Evolutionary conservation across 768 basidiomycete species (phyloP), one percentile per base, ranked within the genome.

Genomic region (Astraeus odoratus): DNA sequence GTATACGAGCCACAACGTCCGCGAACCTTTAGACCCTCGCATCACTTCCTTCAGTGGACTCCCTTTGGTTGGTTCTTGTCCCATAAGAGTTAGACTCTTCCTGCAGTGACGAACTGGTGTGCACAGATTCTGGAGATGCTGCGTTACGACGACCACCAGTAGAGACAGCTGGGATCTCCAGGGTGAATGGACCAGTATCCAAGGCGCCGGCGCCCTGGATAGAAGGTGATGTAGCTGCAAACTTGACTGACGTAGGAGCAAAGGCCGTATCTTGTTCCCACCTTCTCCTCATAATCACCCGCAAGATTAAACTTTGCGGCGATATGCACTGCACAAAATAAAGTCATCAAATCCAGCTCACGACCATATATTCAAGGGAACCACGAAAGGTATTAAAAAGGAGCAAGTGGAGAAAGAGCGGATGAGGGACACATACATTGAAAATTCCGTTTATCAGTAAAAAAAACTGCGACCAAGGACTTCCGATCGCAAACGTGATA

Each of bases 391-490:
- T 7, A 6, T 19, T 27, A 39, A 12, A 22, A 8, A 2, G 23
- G 13, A 3, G 10, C 10, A 12, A 8, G 5, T n/a, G n/a, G n/a
- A 13, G 15, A 1, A 2, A 30, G 22, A 15, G 20, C n/a, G 7
- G n/a, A n/a, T n/a, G n/a, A n/a, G n/a, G n/a, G n/a, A n/a, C n/a
- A 15, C 59, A 33, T 27, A 62, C 60, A 51, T 52, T 59, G 41
- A 62, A 23, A 51, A 42, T 16, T 13, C 57, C 27, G n/a, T 62
- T 57, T 30, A 62, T n/a, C 51, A 34, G 44, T 46, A 22, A 7
- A 42, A 25, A 60, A 55, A 23, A 22, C 40, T 12, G 50, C 35
- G 55, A 53, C 3, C 40, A 30, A n/a, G 13, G 1, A 6, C 53
- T 57, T 37, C 44, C 44, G 9, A 42, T 24, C 18, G 57, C 54